phyloP scores from a whole-genome alignment of 495 filamentous ascomycete genomes.

The Lichenothelia convexa region DNA sequence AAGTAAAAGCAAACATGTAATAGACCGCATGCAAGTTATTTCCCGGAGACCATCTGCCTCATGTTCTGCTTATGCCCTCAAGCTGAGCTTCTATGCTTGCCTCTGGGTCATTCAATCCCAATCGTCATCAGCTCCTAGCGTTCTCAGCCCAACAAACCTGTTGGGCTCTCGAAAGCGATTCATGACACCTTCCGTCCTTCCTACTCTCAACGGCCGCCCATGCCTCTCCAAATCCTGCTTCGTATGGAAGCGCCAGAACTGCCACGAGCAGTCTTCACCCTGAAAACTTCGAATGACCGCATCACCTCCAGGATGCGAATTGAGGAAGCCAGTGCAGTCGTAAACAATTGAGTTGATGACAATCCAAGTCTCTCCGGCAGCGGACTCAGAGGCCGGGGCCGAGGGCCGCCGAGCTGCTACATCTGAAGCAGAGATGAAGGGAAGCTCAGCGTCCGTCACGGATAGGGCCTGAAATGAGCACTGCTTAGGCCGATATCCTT shows the following conservation, averaged over 20 bases:
- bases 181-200: neutral
- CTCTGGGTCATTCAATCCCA: slow-evolving; percentile 7
- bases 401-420: slow-evolving; percentile 2
- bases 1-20: no score
- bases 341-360: slow-evolving; percentile 3
- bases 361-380: slow-evolving; percentile 1
- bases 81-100: no score
- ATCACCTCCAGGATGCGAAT: slow-evolving; percentile 3
- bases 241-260: slow-evolving; percentile 6
- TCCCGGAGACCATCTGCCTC: no score
- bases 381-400: slow-evolving; percentile 1
- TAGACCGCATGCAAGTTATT: no score
- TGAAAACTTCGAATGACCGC: slow-evolving; percentile 2
- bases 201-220: neutral
- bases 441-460: slow-evolving; percentile 5
- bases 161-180: slow-evolving; percentile 1
- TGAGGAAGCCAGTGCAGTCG: slow-evolving; percentile 1
- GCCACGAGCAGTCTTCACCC: slow-evolving; percentile 1
- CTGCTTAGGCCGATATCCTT: no score
- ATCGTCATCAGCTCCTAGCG: slow-evolving; percentile 4
- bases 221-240: slow-evolving; percentile 3
- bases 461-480: no score
- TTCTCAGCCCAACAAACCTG: slow-evolving; percentile 4
- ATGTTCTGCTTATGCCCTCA: no score
- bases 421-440: slow-evolving; percentile 5